phyloP scores from a whole-genome alignment of 768 basidiomycete species.

The Lactifluus pinguis region DNA sequence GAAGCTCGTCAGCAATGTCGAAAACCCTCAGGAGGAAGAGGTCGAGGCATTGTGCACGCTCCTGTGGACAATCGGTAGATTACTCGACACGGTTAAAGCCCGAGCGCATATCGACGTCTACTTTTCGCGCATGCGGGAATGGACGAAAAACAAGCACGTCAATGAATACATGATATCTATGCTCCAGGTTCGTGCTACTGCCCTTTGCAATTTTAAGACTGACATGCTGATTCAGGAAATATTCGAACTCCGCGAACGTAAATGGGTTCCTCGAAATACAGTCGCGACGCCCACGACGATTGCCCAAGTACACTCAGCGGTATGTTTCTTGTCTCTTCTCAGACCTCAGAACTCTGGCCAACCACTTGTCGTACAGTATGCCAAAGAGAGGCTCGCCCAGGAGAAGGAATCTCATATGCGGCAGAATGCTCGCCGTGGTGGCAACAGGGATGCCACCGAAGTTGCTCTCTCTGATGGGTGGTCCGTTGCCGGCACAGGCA shows the following conservation, averaged over 20 bases:
- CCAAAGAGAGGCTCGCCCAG: slow-evolving; percentile 81
- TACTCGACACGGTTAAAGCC: slow-evolving; percentile 75
- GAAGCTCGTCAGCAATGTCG: slow-evolving; percentile 87
- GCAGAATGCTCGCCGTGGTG: slow-evolving; percentile 61
- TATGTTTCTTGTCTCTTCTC: slow-evolving; percentile 38
- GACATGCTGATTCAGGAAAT: slow-evolving; percentile 53
- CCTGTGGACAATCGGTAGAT: slow-evolving; percentile 76
- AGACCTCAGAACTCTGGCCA: not conserved
- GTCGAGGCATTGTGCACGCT: slow-evolving; percentile 94
- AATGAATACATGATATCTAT: slow-evolving; percentile 89
- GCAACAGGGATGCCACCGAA: slow-evolving; percentile 48
- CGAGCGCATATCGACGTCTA: slow-evolving; percentile 86
- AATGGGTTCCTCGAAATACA: slow-evolving; percentile 67
- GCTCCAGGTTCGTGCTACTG: slow-evolving; percentile 61
- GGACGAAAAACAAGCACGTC: slow-evolving; percentile 65
- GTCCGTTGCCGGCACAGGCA: slow-evolving; percentile 16
- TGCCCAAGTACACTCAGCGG: slow-evolving; percentile 75
- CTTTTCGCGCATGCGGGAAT: slow-evolving; percentile 82
- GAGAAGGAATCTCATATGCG: slow-evolving; percentile 62
- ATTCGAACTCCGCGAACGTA: slow-evolving; percentile 75
- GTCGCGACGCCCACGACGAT: slow-evolving; percentile 79
- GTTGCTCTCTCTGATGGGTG: slow-evolving; percentile 28
- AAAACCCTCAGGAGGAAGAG: slow-evolving; percentile 95
- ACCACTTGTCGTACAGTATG: slow-evolving; percentile 42
- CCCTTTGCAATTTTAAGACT: not conserved